Evolutionary conservation across 208 protist species (phyloP).

Genomic region (Acanthamoeba lenticulata): DNA sequence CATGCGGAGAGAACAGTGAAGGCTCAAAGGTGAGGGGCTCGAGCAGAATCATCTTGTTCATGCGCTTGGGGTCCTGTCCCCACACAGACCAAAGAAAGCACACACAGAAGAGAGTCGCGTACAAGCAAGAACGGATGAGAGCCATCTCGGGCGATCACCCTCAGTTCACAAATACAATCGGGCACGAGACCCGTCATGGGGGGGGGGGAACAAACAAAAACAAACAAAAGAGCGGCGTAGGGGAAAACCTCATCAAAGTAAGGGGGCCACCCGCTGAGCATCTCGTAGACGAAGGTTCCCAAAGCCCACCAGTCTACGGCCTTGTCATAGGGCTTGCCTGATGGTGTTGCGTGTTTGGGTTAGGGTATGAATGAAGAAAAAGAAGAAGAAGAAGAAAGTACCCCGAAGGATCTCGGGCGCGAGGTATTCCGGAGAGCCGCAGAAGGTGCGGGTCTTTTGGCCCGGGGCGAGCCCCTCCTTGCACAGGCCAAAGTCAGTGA

Average conservation of each 20-base stretch:
- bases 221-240: background rate
- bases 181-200: too few species aligned
- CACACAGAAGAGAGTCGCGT: background rate
- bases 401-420: conserved; percentile 68
- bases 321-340: conserved; percentile 79
- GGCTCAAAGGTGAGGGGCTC: conserved; percentile 50
- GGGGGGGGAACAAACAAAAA: background rate
- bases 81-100: too few species aligned
- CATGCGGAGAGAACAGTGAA: conserved; percentile 68
- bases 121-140: background rate
- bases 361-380: too few species aligned
- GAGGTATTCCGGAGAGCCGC: conserved; percentile 83
- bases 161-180: background rate
- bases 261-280: conserved; percentile 72
- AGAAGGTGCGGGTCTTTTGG: conserved; percentile 79
- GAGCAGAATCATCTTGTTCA: conserved; percentile 57
- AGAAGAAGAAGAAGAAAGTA: background rate
- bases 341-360: too few species aligned
- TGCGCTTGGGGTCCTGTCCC: conserved; percentile 7
- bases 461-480: conserved; percentile 72
- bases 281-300: conserved; percentile 81
- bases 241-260: conserved; percentile 45
- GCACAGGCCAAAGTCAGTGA: conserved; percentile 83
- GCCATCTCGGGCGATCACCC: too few species aligned
- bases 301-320: conserved; percentile 85